Evolutionary conservation across 176 grass and related monocot genomes (phyloP), one percentile per base, ranked within the genome.

Genomic region (Zoysia pacifica): DNA sequence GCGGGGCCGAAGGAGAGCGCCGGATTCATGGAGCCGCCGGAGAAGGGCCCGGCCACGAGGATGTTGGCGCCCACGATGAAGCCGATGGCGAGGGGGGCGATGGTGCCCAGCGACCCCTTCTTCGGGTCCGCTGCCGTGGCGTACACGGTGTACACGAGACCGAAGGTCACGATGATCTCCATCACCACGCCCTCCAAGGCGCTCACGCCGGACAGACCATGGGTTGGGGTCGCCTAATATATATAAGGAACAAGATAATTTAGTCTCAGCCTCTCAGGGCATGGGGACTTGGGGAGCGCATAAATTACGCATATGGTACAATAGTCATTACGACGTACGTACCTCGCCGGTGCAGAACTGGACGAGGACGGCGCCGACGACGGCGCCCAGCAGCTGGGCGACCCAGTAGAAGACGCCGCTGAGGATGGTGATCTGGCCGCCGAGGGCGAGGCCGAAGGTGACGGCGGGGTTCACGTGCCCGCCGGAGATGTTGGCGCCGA

Each of bases 371-470:
- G 91, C 78, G 70, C 88, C 91, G 38, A 88, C 82, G 72, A 86
- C 79, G 70, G 91, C 91, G 14, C 91, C 88, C 65, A 94, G 82
- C 50, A 91, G 86, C 82, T 94, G 91, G 42, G 88, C 91, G 8
- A 94, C 38, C 91, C 91, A 91, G 61, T 91, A 94, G 84, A 94
- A 89, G 79, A 94, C 12, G 63, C 88, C 91, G 20, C 88, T 91
- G 40, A 94, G 88, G 72, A 91, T 88, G 69, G 91, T 94, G 85
- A 94, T 94, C 76, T 94, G 91, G 28, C 91, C 91, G n/a, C 91
- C 91, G 19, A 94, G 76, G 48, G 88, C 91, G 60, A 94, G 89
- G 2, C 91, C 91, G 41, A 94, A 94, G 75, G 91, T 94, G 65
- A 94, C 91, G 9, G 88, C 88, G 0, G 91, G 91, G 82, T 94